Evolutionary conservation across 108 stramenopile genomes (phyloP).

Genomic region (Conticribra weissflogii): DNA sequence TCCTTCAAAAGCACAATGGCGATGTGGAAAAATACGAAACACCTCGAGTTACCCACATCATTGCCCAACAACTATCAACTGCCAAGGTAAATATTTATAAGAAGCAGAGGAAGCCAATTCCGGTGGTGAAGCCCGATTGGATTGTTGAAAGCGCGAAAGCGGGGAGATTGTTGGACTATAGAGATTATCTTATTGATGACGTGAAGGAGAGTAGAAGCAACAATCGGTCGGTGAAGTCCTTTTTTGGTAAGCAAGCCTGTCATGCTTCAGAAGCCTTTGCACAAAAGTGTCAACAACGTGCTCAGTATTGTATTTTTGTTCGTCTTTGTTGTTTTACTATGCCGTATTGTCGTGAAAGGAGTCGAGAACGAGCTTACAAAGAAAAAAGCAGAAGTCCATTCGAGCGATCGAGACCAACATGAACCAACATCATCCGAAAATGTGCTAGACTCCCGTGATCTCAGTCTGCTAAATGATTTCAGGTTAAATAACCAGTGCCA

Average conservation of each 20-base stretch:
- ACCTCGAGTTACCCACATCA: constrained; percentile 74
- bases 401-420: too few species aligned
- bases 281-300: background rate
- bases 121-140: constrained; percentile 73
- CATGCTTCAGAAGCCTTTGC: background rate
- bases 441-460: too few species aligned
- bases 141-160: constrained; percentile 66
- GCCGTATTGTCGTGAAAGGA: too few species aligned
- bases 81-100: constrained; percentile 84
- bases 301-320: background rate
- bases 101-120: constrained; percentile 59
- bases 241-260: constrained; percentile 12
- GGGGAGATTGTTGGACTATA: constrained; percentile 63
- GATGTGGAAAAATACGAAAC: constrained; percentile 88
- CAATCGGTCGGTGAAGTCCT: constrained; percentile 37
- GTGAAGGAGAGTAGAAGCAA: constrained; percentile 40
- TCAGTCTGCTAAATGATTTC: too few species aligned
- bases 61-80: constrained; percentile 75
- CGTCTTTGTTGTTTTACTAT: too few species aligned
- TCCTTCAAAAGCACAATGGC: constrained; percentile 80
- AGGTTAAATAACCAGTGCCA: too few species aligned
- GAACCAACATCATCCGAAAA: too few species aligned
- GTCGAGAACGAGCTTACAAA: too few species aligned
- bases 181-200: constrained; percentile 66
- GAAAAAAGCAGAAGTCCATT: too few species aligned